Percentiles rank a stretch among this genome's conserved stretches.
Evolutionary conservation across 2,329 filamentous ascomycete genomes (phyloP).

Genomic region (Diaporthe humulicola): DNA sequence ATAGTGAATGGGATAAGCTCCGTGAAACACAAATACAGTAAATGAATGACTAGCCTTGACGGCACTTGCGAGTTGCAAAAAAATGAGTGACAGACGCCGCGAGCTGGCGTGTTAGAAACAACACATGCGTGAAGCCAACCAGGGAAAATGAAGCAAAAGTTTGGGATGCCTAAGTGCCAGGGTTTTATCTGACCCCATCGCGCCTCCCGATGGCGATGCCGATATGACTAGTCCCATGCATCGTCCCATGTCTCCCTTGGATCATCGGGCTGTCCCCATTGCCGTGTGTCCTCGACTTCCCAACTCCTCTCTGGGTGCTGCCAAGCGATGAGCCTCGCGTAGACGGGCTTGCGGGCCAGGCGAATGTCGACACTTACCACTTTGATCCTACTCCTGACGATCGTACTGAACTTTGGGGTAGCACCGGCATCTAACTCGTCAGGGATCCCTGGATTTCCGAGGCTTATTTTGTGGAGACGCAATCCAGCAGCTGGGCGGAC

Average conservation of each 20-base stretch:
- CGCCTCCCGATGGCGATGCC: slow-evolving; percentile 19
- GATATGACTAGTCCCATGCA: not conserved
- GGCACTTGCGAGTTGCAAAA: not conserved
- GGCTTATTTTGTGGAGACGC: slow-evolving; percentile 10
- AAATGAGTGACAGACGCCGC: slow-evolving; percentile 27
- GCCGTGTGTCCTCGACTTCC: not conserved
- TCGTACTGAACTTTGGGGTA: slow-evolving; percentile 25
- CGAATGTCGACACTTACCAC: slow-evolving; percentile 10
- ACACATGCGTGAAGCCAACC: slow-evolving; percentile 14
- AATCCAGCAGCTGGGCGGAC: not conserved
- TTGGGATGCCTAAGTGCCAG: not conserved
- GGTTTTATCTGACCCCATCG: slow-evolving; percentile 14
- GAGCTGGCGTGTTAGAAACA: not conserved
- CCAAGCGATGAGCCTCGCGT: slow-evolving; percentile 1
- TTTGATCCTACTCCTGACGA: slow-evolving; percentile 16
- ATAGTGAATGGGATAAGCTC: not conserved
- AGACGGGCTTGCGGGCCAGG: not conserved
- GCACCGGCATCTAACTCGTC: not conserved
- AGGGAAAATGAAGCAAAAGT: not conserved
- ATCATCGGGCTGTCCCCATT: not conserved
- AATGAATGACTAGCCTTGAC: slow-evolving; percentile 14
- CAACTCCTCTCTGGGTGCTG: not conserved
- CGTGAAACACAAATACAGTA: slow-evolving; percentile 2
- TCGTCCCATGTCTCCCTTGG: not conserved
- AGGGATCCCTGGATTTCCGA: not conserved